These are phyloP conservation scores for Chlamydomonas sphaeroides DNA, from an alignment of 139 green algal genomes.

Conservation along the genomic window DNA sequence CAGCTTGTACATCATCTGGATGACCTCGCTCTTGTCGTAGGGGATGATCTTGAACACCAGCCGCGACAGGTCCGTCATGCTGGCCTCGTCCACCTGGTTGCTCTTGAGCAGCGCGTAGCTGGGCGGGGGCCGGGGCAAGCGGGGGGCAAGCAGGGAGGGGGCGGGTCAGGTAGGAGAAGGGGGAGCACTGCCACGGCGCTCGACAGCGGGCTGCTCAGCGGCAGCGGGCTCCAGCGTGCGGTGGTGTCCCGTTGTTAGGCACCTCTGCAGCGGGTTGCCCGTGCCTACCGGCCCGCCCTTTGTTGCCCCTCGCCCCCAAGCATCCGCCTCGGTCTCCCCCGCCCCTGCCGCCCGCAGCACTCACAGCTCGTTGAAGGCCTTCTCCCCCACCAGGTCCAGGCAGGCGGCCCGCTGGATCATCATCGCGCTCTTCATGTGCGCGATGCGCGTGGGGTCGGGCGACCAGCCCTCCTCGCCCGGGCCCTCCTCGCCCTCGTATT, in stretches of 20 bases:
- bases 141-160: neutral
- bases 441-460: slow-evolving; percentile 45
- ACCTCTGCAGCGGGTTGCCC: too few species aligned
- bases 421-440: slow-evolving; percentile 53
- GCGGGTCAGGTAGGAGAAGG: too few species aligned
- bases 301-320: too few species aligned
- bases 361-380: slow-evolving; percentile 63
- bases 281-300: too few species aligned
- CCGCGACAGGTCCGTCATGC: slow-evolving; percentile 62
- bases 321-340: too few species aligned
- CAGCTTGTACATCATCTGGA: slow-evolving; percentile 67
- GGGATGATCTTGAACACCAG: slow-evolving; percentile 67
- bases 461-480: slow-evolving; percentile 22
- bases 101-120: slow-evolving; percentile 55
- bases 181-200: too few species aligned
- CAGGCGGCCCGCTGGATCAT: slow-evolving; percentile 60
- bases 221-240: too few species aligned
- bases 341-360: too few species aligned
- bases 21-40: slow-evolving; percentile 63
- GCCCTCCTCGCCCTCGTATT: neutral
- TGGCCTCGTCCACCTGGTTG: slow-evolving; percentile 61
- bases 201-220: too few species aligned
- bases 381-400: slow-evolving; percentile 58
- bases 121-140: neutral
- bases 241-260: too few species aligned